Percentiles rank a stretch among this genome's conserved stretches.
Evolutionary conservation across 2,329 filamentous ascomycete genomes (phyloP).

Genomic region (Alternaria sp.): DNA sequence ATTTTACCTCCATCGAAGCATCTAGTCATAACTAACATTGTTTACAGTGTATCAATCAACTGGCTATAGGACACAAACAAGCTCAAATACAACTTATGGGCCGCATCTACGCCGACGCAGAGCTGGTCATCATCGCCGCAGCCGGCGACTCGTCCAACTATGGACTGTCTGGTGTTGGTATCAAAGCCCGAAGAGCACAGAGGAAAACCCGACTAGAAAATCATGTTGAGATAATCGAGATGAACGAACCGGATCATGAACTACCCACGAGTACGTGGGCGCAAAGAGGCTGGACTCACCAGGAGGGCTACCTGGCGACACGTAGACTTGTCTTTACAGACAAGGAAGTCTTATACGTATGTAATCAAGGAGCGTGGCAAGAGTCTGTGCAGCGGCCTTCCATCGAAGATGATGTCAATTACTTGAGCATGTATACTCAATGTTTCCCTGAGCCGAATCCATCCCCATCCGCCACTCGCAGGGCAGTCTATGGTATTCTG

Average conservation of each 20-base stretch:
- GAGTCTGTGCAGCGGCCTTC: not conserved
- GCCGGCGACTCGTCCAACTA: fast-evolving
- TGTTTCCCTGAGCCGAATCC: no score
- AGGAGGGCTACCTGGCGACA: not conserved
- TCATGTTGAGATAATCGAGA: not conserved
- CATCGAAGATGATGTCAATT: no score
- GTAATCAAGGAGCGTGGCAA: not conserved
- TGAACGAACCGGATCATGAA: fast-evolving
- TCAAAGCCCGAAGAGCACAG: fast-evolving
- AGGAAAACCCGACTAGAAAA: fast-evolving
- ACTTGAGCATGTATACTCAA: no score
- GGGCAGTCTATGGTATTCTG: no score
- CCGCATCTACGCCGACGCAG: not conserved
- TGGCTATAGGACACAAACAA: not conserved
- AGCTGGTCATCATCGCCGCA: not conserved
- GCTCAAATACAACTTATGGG: not conserved
- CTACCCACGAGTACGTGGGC: not conserved
- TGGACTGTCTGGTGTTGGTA: not conserved
- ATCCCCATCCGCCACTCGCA: fast-evolving
- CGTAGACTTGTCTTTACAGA: not conserved
- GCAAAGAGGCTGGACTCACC: not conserved
- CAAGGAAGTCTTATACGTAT: not conserved
- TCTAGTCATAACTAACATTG: no score
- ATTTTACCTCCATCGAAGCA: no score
- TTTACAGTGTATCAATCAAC: not conserved